Conservation (phyloP, 768 basidiomycete species). For the Boletus sensibilis region DNA sequence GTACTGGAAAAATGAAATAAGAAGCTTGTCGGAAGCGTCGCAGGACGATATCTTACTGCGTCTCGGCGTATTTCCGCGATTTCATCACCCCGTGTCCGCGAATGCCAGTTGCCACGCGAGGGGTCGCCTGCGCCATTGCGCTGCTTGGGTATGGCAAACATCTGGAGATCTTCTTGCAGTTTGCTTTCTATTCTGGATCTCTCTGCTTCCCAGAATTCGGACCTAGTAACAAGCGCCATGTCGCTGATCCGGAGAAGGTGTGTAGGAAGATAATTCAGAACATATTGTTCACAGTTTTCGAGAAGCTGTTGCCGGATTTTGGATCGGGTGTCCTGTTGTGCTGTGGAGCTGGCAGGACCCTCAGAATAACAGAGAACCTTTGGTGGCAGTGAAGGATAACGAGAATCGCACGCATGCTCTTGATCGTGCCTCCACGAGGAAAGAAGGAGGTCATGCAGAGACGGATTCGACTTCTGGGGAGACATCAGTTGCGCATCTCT, state of each 20-base stretch:
- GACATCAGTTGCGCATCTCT: not conserved
- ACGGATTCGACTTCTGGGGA: not conserved
- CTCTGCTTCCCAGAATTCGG: constrained; percentile 14
- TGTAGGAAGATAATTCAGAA: constrained; percentile 21
- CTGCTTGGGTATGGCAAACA: not conserved
- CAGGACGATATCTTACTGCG: not conserved
- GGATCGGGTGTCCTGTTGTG: not conserved
- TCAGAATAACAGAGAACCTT: constrained; percentile 2
- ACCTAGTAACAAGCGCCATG: constrained; percentile 13
- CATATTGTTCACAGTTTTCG: constrained; percentile 14
- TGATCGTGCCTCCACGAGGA: constrained; percentile 5
- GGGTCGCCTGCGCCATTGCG: not conserved
- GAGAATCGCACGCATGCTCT: not conserved
- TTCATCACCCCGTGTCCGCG: not conserved
- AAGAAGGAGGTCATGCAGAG: constrained; percentile 1
- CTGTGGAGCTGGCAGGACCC: not conserved
- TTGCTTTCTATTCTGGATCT: constrained; percentile 1
- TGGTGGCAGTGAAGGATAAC: not conserved
- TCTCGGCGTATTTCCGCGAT: not conserved
- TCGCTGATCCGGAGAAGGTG: constrained; percentile 17
- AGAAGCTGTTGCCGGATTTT: constrained; percentile 4
- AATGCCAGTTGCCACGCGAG: not conserved
- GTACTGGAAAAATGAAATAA: constrained; percentile 4
- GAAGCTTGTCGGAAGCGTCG: not conserved
- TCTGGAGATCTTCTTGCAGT: not conserved